Evolutionary conservation across 495 filamentous ascomycete species (phyloP), one percentile per base, ranked within the genome.

Genomic region (Chlorociboria aeruginascens): DNA sequence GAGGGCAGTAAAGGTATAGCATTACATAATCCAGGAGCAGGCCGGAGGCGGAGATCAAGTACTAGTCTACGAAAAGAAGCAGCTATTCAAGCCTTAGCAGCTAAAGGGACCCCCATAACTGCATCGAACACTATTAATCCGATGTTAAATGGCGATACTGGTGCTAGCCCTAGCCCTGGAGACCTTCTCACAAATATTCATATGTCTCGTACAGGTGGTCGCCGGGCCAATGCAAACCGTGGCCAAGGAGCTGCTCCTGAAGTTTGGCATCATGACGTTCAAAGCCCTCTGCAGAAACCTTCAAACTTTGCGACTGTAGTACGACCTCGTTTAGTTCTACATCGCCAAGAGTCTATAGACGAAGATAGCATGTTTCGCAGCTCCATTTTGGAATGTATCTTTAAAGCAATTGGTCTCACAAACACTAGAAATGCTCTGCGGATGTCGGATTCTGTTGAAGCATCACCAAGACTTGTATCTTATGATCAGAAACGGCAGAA

Each of bases 1-100:
- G 90, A 98, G 48, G 73, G 80, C 14, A 82, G 79, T 50, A 97
- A 97, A 65, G 92, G 93, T 12, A 97, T 98, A 56, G 93, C 93
- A 7, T 68, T 98, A 31, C 93, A 97, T 61, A 98, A 98, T 54
- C 53, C 72, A 2, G 77, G 73, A 12, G 71, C 74, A 25, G 69
- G 73, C 37, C 76, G 78, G 36, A 78, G 82, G 30, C 38, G 38
- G 52, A 75, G 85, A 37, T 87, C 89, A 3, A 85, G 78, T 51
- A 82, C 76, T 16, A 79, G 74, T 37, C 66, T 95, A 2, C 70
- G 89, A 40, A 95, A 87, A 57, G 90, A 94, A 48, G 84, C 85
- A 25, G 76, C 78, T n/a, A 60, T 86, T 30, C 83, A 92, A 50
- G 74, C 78, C 17, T 78, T 76, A 52, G 64, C 71, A 11, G 65